These are phyloP conservation scores for Dryas octopetala DNA, from an alignment of 306 rosid genomes.

Conservation along the genomic window DNA sequence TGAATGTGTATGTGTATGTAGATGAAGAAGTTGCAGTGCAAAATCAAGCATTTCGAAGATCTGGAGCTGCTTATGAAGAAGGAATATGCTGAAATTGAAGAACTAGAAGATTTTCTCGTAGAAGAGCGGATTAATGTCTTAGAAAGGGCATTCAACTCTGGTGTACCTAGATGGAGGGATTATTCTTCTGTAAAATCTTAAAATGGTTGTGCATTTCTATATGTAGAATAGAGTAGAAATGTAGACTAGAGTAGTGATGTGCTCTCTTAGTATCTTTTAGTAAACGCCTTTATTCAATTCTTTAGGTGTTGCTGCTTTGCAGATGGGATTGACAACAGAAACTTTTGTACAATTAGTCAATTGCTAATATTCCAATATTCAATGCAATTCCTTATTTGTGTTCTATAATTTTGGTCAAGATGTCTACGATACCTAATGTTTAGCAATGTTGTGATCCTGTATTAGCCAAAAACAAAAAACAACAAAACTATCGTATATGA, in stretches of 20 bases:
- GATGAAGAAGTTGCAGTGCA: conserved; percentile 67
- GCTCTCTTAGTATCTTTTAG: neutral
- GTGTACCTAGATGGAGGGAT: conserved; percentile 77
- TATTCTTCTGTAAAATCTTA: conserved; percentile 59
- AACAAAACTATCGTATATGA: too few species aligned
- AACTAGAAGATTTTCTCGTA: conserved; percentile 51
- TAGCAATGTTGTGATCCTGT: too few species aligned
- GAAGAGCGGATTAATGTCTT: conserved; percentile 64
- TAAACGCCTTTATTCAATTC: neutral
- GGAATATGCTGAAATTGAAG: conserved; percentile 64
- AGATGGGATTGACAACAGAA: neutral
- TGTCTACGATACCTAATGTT: neutral
- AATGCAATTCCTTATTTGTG: neutral
- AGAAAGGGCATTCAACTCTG: conserved; percentile 49
- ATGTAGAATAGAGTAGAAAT: conserved; percentile 1
- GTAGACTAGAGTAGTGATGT: neutral
- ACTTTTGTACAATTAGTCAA: conserved; percentile 7
- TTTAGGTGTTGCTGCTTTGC: neutral
- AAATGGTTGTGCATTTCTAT: conserved; percentile 6
- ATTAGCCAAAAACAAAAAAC: too few species aligned
- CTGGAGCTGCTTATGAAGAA: conserved; percentile 73
- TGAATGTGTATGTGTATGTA: conserved; percentile 29
- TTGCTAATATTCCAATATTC: neutral
- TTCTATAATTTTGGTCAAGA: neutral
- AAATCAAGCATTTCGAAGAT: conserved; percentile 72